phyloP scores from a whole-genome alignment of 1,139 yeast species.

The Meyerozyma carpophila region DNA sequence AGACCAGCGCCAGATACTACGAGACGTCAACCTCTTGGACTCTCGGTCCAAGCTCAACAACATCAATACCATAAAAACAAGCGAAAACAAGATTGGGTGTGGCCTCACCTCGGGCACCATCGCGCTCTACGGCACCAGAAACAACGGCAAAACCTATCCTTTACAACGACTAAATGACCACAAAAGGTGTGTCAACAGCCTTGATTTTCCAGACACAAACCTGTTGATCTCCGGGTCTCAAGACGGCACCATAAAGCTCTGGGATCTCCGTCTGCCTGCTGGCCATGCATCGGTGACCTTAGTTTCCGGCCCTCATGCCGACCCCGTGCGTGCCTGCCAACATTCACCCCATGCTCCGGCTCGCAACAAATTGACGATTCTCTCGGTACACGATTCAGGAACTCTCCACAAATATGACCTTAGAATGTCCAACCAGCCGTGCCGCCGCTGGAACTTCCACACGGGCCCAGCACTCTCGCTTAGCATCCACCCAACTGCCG shows the following conservation, averaged over 20 bases:
- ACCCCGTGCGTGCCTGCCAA: constrained; percentile 60
- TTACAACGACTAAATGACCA: constrained; percentile 58
- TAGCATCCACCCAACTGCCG: constrained; percentile 83
- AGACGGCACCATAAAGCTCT: constrained; percentile 80
- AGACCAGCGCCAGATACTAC: constrained; percentile 32
- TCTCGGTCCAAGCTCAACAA: constrained; percentile 37
- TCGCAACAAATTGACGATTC: constrained; percentile 28
- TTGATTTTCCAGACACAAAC: constrained; percentile 61
- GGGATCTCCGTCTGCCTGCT: constrained; percentile 69
- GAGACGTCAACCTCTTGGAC: constrained; percentile 44
- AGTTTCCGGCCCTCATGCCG: constrained; percentile 48
- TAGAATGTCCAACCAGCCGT: constrained; percentile 48
- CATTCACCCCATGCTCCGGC: constrained; percentile 46
- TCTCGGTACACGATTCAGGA: constrained; percentile 85
- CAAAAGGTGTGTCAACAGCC: constrained; percentile 73
- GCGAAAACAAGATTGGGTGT: constrained; percentile 33
- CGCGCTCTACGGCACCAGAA: constrained; percentile 26
- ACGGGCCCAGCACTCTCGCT: constrained; percentile 86
- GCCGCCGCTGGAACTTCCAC: constrained; percentile 79
- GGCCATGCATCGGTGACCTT: constrained; percentile 42
- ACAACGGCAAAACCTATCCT: constrained; percentile 35
- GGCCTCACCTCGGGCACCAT: constrained; percentile 39
- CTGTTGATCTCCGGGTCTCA: constrained; percentile 79
- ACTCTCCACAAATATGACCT: constrained; percentile 80
- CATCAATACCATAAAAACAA: constrained; percentile 37